A percentile compares a stretch with the other conserved stretches of the same genome.
phyloP scores from a whole-genome alignment of 1,284 basidiomycete species.

The Neolentinus lepideus region DNA sequence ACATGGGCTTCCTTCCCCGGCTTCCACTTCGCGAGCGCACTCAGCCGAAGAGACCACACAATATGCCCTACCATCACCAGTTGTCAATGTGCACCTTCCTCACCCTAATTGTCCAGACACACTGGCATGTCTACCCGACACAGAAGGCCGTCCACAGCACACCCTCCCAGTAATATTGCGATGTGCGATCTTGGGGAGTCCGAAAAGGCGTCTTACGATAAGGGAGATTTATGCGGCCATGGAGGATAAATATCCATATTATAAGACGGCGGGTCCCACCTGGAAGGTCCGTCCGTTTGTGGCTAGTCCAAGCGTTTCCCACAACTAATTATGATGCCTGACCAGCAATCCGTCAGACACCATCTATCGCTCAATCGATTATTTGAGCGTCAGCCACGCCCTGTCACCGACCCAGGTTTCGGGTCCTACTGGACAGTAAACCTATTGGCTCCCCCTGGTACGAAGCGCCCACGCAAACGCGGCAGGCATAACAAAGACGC shows the following conservation, averaged over 20 bases:
- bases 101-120: conserved; percentile 73
- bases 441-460: conserved; percentile 69
- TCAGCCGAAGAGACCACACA: conserved; percentile 2
- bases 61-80: background rate
- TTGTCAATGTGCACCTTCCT: conserved; percentile 36
- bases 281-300: conserved; percentile 56
- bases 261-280: conserved; percentile 67
- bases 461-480: conserved; percentile 73
- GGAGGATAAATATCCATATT: conserved; percentile 76
- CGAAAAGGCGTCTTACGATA: conserved; percentile 68
- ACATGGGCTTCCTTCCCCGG: conserved; percentile 1
- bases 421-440: conserved; percentile 84
- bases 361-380: conserved; percentile 73
- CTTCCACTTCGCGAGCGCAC: conserved; percentile 4
- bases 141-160: conserved; percentile 68
- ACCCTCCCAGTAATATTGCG: conserved; percentile 75
- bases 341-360: conserved; percentile 78
- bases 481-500: conserved; percentile 51
- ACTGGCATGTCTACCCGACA: conserved; percentile 68
- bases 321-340: background rate
- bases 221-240: conserved; percentile 77
- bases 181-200: conserved; percentile 72
- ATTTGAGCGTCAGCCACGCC: conserved; percentile 71
- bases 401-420: conserved; percentile 75
- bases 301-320: background rate